Base-by-base conservation (phyloP, 2,329 filamentous ascomycete species). In the Fulvia fulva region DNA sequence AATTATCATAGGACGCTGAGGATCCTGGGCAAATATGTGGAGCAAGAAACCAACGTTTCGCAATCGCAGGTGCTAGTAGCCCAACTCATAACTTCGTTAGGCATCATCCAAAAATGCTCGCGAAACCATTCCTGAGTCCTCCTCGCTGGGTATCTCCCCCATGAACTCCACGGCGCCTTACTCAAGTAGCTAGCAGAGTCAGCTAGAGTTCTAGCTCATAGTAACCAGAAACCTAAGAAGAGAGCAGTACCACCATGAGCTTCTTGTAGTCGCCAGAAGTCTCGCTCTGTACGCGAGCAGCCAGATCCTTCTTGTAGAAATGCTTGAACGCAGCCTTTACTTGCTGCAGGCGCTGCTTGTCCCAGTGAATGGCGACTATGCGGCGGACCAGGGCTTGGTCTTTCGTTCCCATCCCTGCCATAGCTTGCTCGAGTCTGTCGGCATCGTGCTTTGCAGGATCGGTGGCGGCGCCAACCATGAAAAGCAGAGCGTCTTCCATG, bases 361-460 rank as follows among this genome's bases (percentile, higher is more conserved):
- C 85, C 93, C 93, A 97, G 74, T 97, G 93, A 51, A 84, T 81
- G 22, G 90, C 82, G 1, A 97, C 84, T 3, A 94, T 81, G n/a
- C 91, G 82, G 26, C 87, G 82, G 16, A 95, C 83, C 2, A 97
- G 81, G 8, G 92, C 79, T 30, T 86, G 78, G 62, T 99, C 92
- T 73, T 94, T 93, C 11, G 94, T 97, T 2, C 93, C 93, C 63
- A 88, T 68, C 0, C 93, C 94, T 1, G 84, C 82, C 93, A 97
- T 97, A 16, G 88, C 81, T 14, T 89, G 88, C 71, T 97, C 91
- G n/a, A 97, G 80, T 4, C 90, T 78, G 22, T 82, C 77, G 0
- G 92, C 94, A 67, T 96, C 92, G 64, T 91, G 87, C 80, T 90
- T 88, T 58, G 90, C 90, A 64, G 88, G 90, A 74, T 97, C 91